Conservation (phyloP, 177 flowering plant species). For the Tripterygium wilfordii region DNA sequence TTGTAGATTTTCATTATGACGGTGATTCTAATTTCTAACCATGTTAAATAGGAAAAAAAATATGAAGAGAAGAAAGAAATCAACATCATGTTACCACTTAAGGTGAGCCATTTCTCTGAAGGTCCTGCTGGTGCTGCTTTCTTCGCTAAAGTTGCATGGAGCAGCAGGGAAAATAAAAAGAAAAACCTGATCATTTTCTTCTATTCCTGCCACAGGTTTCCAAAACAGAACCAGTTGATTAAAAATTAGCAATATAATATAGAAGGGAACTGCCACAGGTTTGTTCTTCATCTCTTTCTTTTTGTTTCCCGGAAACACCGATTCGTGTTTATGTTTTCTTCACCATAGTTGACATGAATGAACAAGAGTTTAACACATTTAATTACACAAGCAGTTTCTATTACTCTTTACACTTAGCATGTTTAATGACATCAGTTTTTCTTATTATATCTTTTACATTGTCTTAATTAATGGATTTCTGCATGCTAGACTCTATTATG, state of each 20-base stretch:
- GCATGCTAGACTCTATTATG: too few species aligned
- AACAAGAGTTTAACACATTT: too few species aligned
- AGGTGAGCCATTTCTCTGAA: conserved; percentile 40
- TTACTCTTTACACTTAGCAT: too few species aligned
- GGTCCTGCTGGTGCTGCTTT: conserved; percentile 1
- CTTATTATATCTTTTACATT: too few species aligned
- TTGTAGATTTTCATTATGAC: too few species aligned
- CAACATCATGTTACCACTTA: conserved; percentile 32
- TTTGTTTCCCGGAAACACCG: too few species aligned
- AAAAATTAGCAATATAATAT: neutral
- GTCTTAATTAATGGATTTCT: too few species aligned
- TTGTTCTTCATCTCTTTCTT: too few species aligned
- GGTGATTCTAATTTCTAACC: neutral
- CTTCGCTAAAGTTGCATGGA: conserved; percentile 31
- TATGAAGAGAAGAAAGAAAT: neutral
- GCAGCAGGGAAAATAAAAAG: conserved; percentile 29
- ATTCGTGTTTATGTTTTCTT: too few species aligned
- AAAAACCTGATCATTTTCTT: conserved; percentile 33
- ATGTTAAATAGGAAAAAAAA: neutral
- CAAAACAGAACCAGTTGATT: neutral
- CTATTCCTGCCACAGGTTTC: conserved; percentile 14
- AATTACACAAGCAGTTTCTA: too few species aligned
- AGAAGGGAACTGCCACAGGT: neutral
- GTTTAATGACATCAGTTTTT: too few species aligned
- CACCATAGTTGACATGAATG: too few species aligned